A percentile compares a stretch with the other conserved stretches of the same genome.
Evolutionary conservation across 495 filamentous ascomycete genomes (phyloP).

Genomic region (Cladorrhinum samala): DNA sequence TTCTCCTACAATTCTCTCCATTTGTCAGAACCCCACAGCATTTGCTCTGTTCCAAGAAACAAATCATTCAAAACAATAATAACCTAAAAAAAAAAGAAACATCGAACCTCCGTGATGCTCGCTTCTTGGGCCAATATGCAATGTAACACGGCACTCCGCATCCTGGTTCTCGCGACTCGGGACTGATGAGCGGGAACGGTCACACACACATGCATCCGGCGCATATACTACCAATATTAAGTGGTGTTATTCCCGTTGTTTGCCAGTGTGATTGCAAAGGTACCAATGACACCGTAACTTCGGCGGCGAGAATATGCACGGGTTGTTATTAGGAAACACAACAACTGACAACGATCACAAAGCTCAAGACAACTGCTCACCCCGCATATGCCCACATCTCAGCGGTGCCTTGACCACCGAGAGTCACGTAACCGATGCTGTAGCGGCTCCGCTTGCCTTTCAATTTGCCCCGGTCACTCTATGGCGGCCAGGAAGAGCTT

Average conservation of each 20-base stretch:
- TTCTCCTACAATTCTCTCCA: no score
- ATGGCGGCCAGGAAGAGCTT: not conserved
- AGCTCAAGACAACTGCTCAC: not conserved
- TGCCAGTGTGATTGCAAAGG: not conserved
- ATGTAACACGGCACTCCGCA: not conserved
- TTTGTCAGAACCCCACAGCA: no score
- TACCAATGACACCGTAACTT: not conserved
- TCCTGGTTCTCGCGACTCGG: not conserved
- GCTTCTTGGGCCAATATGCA: not conserved
- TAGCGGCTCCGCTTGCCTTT: not conserved
- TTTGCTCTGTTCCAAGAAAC: no score
- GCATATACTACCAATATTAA: no score
- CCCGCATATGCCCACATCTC: not conserved
- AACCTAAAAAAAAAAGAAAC: not conserved
- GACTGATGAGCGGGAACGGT: no score
- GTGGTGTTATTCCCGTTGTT: not conserved
- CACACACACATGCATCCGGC: no score
- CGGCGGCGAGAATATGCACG: not conserved
- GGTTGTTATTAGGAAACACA: not conserved
- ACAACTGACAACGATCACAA: not conserved
- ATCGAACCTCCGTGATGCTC: not conserved
- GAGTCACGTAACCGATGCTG: not conserved
- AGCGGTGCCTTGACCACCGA: conserved; percentile 2
- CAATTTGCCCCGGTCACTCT: conserved; percentile 2
- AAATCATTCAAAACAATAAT: no score